Evolutionary conservation across 1,139 yeast genomes (phyloP).

Genomic region (Saccharomyces hybrid): DNA sequence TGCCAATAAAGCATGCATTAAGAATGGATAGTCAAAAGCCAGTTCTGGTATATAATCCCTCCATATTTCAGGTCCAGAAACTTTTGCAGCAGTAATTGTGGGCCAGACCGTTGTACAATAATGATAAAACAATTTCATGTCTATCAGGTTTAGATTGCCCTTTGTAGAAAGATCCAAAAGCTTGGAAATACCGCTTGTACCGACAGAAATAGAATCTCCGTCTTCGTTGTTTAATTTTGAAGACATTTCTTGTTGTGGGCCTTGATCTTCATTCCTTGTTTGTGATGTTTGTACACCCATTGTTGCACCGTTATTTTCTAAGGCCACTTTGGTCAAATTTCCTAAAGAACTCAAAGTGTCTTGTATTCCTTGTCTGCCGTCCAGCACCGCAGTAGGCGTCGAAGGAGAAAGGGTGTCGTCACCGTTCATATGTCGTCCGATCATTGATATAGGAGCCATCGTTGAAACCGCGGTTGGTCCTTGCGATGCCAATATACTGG

Average conservation of each 20-base stretch:
- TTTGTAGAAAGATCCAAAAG: conserved; percentile 26
- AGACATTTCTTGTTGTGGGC: background rate
- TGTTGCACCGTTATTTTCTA: background rate
- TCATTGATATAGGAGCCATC: background rate
- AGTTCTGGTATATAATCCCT: conserved; percentile 76
- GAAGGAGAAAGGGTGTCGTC: background rate
- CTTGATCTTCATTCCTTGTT: background rate
- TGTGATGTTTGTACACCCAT: background rate
- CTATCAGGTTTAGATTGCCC: conserved; percentile 57
- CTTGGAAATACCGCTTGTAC: conserved; percentile 10
- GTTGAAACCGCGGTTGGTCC: background rate
- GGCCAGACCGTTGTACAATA: conserved; percentile 78
- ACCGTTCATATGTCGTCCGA: background rate
- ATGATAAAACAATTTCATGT: conserved; percentile 75
- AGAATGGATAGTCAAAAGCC: conserved; percentile 80
- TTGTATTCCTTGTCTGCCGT: background rate
- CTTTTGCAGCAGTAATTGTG: conserved; percentile 85
- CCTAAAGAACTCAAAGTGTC: background rate
- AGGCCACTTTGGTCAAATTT: background rate
- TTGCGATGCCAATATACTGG: background rate
- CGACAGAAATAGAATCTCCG: background rate
- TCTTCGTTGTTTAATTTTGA: conserved; percentile 2
- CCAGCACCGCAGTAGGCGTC: background rate
- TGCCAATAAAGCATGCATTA: conserved; percentile 86
- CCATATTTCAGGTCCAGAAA: conserved; percentile 83